Percentiles rank a stretch among this genome's conserved stretches.
Evolutionary conservation across 1,139 yeast species (phyloP).

Genomic region (Blastobotrys malaysiensis): DNA sequence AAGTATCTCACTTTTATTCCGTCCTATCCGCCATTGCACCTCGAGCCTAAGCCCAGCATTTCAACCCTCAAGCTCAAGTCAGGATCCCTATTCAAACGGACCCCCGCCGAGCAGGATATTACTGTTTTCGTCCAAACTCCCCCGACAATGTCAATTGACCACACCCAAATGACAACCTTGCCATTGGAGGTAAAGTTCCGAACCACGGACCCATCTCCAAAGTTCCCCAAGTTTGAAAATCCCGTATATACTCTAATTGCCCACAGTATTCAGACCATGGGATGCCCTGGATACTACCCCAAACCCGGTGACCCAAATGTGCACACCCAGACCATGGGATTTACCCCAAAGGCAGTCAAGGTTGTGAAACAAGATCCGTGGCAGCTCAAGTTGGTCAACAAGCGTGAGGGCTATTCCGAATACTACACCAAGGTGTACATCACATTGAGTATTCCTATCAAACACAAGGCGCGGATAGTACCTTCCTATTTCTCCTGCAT

Average conservation of each 20-base stretch:
- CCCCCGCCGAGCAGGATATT: not conserved
- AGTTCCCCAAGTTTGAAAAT: not conserved
- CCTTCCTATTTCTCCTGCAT: slow-evolving; percentile 24
- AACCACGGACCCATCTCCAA: not conserved
- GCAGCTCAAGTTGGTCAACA: not conserved
- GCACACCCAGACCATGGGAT: slow-evolving; percentile 2
- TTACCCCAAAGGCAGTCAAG: slow-evolving; percentile 1
- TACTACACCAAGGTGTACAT: not conserved
- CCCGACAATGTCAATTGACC: slow-evolving; percentile 6
- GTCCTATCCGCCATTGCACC: slow-evolving; percentile 1
- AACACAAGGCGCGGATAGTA: slow-evolving; percentile 14
- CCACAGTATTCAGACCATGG: not conserved
- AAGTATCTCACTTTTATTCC: slow-evolving; percentile 2
- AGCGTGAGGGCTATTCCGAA: not conserved
- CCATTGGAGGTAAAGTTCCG: not conserved
- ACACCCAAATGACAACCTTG: not conserved
- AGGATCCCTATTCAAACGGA: not conserved
- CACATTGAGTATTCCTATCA: slow-evolving; percentile 11
- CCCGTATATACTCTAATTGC: slow-evolving; percentile 2
- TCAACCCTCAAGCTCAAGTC: not conserved
- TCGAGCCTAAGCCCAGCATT: not conserved
- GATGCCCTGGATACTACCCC: slow-evolving; percentile 3
- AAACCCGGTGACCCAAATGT: not conserved
- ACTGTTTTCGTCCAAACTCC: not conserved
- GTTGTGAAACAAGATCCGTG: not conserved